Evolutionary conservation across 1,139 yeast genomes (phyloP), one percentile per base, ranked within the genome.

Genomic region (Kazachstania sp.): DNA sequence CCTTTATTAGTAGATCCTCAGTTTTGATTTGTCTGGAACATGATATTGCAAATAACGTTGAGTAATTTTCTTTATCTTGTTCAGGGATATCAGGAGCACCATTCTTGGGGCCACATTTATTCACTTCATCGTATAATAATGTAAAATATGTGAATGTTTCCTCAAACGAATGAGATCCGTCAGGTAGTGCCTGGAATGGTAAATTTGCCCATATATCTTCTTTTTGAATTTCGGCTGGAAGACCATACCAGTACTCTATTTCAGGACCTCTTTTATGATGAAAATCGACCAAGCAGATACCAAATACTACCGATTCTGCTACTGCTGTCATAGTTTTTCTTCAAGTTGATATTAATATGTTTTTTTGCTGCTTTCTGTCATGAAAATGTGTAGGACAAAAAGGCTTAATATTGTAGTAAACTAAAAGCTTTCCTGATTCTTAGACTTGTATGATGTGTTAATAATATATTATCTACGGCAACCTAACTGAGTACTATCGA

Each of bases 251-350:
- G 70, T 86, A 87, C 65, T 90, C 97, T 18, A 92, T 81, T 62
- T 92, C 97, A 0, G 98, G 98, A 0, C 98, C 98, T 49, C 95
- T 69, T 23, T 84, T 76, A 60, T 92, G 98, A 63, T 92, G 96
- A 71, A 92, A 92, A 55, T 94, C 95, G 19, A 90, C 95, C 18
- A 92, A 77, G 55, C 95, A 83, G 15, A 90, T 79, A 5, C 95
- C 97, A 65, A 86, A 83, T 5, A 88, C 76, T n/a, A 40, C 45
- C 6, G 43, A 41, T n/a, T 40, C 38, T n/a, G 23, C 29, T n/a
- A 15, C 30, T n/a, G 23, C 31, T 18, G 12, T 8, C 36, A 15
- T 16, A 15, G 8, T 32, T 32, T 32, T 32, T 18, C 36, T 15
- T 32, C 28, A 3, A 11, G 5, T n/a, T 6, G 36, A n/a, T 13